These are phyloP conservation scores for Pelargonium nanum DNA, from an alignment of 345 rosid species.

Conservation along the genomic window DNA sequence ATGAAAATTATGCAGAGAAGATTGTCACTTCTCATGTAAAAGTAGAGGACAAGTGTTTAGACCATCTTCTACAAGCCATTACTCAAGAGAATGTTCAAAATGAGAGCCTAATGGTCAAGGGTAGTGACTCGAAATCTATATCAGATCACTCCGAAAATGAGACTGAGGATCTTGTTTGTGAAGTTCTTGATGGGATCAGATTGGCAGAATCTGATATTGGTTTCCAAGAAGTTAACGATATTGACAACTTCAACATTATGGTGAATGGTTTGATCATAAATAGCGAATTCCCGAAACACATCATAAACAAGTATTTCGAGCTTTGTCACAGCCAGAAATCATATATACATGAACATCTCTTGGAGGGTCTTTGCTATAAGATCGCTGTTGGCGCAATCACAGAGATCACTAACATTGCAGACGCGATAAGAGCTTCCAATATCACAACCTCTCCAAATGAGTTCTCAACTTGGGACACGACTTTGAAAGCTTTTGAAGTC, in stretches of 20 bases:
- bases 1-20: slow-evolving; percentile 10
- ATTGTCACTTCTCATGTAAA: not conserved
- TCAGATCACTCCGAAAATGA: slow-evolving; percentile 18
- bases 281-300: slow-evolving; percentile 21
- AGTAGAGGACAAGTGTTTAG: not conserved
- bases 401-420: slow-evolving; percentile 3
- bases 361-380: slow-evolving; percentile 22
- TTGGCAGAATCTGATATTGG: slow-evolving; percentile 17
- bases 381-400: slow-evolving; percentile 22
- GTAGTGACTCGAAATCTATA: slow-evolving; percentile 1
- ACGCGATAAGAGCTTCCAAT: not conserved
- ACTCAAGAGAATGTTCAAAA: too few species aligned
- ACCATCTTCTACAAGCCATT: not conserved
- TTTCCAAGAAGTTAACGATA: slow-evolving; percentile 16
- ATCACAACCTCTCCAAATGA: not conserved
- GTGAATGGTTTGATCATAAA: slow-evolving; percentile 25
- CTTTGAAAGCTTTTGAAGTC: not conserved
- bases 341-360: slow-evolving; percentile 27
- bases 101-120: not conserved
- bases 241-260: not conserved
- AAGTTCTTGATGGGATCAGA: slow-evolving; percentile 17
- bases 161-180: slow-evolving; percentile 13
- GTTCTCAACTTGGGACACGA: not conserved
- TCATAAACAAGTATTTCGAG: slow-evolving; percentile 28
- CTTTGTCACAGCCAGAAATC: slow-evolving; percentile 31